Base-by-base conservation (phyloP, 164 flowering plant genomes). In the Malania oleifera region DNA sequence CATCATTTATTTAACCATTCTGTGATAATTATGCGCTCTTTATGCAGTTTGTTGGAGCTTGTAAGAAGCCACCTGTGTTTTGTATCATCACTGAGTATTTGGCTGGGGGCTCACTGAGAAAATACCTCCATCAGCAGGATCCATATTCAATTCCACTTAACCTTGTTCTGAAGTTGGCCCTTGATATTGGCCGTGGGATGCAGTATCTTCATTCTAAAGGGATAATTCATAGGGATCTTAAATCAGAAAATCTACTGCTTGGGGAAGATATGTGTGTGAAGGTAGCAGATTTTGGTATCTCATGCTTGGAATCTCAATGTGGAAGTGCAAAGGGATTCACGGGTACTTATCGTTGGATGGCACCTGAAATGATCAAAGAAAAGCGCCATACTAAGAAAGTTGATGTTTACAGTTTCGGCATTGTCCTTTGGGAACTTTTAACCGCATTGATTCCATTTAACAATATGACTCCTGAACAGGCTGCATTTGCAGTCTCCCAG, bases 291-390 rank as follows among this genome's bases (percentile, higher is more conserved):
- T 93, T 90, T 59, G 98, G 98, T 13, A 90, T 93, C 55, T 87
- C 97, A 17, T 93, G 98, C 73, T 75, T 83, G 62, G 97, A 93
- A 69, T 79, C 97, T 54, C 84, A 90, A 52, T 82, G 95, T 64
- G 90, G 84, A 12, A 85, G 81, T 72, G 78, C 81, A 6, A 88
- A 83, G 66, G 98, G 97, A 45, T 80, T 89, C 70, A 87, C 90
- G 0, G 89, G 97, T 24, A 93, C 98, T 50, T 90, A 90, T 60
- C 95, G 98, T 13, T 93, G 98, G 98, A 93, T 93, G 98, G 98
- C 98, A 29, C 97, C 98, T 29, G 98, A 93, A 71, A 87, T 93
- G 97, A 93, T 93, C 62, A 81, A 79, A 61, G 96, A 83, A 63
- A 84, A 84, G 59, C 83, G 70, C 37, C 96, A 93, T 54, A 86